phyloP scores from a whole-genome alignment of 805 yeast genomes.

The Torulaspora quercuum region DNA sequence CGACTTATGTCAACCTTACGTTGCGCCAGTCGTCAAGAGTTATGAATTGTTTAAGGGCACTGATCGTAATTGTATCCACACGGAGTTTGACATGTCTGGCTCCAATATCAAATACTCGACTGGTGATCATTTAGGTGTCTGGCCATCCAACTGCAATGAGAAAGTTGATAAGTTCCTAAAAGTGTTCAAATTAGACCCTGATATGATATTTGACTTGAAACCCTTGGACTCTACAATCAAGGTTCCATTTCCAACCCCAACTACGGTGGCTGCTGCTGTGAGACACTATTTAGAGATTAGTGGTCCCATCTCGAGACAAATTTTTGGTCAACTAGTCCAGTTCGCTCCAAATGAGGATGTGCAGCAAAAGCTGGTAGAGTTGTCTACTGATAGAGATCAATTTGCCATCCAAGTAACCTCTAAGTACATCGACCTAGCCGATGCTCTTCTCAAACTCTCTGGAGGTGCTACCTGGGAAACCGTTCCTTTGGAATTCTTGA shows the following conservation, averaged over 20 bases:
- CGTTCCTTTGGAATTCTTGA: constrained; percentile 79
- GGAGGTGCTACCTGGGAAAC: constrained; percentile 62
- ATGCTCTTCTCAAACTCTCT: constrained; percentile 62
- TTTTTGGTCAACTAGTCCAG: constrained; percentile 64
- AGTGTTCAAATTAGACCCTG: constrained; percentile 57
- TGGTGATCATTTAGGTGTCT: constrained; percentile 92
- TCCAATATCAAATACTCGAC: constrained; percentile 81
- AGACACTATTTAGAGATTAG: constrained; percentile 87
- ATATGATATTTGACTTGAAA: constrained; percentile 58
- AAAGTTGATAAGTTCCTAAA: constrained; percentile 62
- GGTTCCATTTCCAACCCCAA: constrained; percentile 69
- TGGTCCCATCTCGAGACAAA: constrained; percentile 91
- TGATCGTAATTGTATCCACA: constrained; percentile 80
- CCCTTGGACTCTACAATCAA: constrained; percentile 67
- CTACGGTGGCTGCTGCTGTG: constrained; percentile 82
- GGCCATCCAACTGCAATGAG: constrained; percentile 87
- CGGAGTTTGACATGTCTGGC: constrained; percentile 77
- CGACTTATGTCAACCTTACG: constrained; percentile 74
- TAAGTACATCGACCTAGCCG: constrained; percentile 68
- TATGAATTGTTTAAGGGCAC: constrained; percentile 66
- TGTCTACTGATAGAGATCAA: constrained; percentile 64
- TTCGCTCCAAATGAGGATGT: constrained; percentile 71
- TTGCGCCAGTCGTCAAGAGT: constrained; percentile 61
- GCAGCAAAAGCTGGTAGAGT: constrained; percentile 38
- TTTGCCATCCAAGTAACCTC: constrained; percentile 65